Conservation (phyloP, 441 rosid species). For the Metrosideros polymorpha region DNA sequence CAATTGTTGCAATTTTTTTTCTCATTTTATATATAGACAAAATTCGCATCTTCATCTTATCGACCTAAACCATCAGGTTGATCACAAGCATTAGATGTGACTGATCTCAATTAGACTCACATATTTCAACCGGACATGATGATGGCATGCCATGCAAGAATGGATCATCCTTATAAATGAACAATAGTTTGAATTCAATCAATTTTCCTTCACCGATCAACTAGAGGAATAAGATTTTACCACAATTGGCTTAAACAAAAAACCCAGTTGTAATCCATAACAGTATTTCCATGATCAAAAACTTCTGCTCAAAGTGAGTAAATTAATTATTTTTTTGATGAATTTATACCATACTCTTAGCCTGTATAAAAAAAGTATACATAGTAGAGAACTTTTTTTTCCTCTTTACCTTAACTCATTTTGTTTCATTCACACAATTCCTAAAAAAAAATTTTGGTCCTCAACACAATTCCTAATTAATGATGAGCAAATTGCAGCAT, state of each 20-base stretch:
- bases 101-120: background rate
- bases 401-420: background rate
- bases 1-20: background rate
- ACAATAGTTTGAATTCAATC: background rate
- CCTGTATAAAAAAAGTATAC: background rate
- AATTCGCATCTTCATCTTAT: background rate
- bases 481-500: slow-evolving; percentile 12
- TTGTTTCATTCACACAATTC: background rate
- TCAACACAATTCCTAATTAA: background rate
- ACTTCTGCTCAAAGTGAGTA: background rate
- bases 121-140: background rate
- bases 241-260: background rate
- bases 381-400: background rate
- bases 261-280: background rate
- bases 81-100: background rate
- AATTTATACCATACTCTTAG: background rate
- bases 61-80: background rate
- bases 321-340: background rate
- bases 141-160: background rate
- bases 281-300: background rate
- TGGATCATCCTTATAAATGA: background rate
- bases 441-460: no score
- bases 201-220: background rate
- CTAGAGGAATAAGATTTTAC: background rate
- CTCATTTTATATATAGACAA: background rate